Evolutionary conservation across 257 asterid species (phyloP), one percentile per base, ranked within the genome.

Genomic region (Solanum piurae): DNA sequence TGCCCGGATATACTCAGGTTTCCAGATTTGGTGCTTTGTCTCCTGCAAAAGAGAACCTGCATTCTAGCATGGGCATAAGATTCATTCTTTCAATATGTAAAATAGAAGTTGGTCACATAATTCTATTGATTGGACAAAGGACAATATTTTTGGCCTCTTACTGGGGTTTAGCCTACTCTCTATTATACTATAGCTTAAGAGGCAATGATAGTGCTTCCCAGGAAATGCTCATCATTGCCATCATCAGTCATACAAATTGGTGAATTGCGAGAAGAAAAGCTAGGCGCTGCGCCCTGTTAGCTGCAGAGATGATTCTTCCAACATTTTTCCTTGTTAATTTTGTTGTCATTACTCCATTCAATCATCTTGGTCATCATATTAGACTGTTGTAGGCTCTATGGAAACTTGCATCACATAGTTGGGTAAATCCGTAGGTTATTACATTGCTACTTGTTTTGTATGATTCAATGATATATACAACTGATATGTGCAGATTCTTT

Each of bases 1-100:
- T 42, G 86, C 88, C 91, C 86, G 49, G 58, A 89, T 87, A 86
- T 83, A 80, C 69, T 38, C 83, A 83, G 87, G 88, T 85, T 88
- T 89, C 88, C 87, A 87, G 46, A 85, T 86, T 64, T 90, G 87
- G 87, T 89, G 23, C 87, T 89, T 88, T 88, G 84, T 92, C 86
- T 88, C 83, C 75, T 44, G 60, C 68, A 58, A 91, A 89, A 90
- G 94, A 89, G 90, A 90, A 87, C 89, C 88, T 89, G 88, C 90
- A 83, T 88, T 46, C 86, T 87, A 80, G 88, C 91, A 87, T 82
- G 89, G 94, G 88, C 86, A 74, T 90, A 93, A 69, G 92, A 92
- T 93, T 89, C 91, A 88, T 95, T 96, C 92, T 89, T 93, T 90
- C 90, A 44, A 18, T 92, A 90, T 94, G 98, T 93, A 91, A 90